Evolutionary conservation across 768 basidiomycete species (phyloP).

Genomic region (Steccherinum ochraceum): DNA sequence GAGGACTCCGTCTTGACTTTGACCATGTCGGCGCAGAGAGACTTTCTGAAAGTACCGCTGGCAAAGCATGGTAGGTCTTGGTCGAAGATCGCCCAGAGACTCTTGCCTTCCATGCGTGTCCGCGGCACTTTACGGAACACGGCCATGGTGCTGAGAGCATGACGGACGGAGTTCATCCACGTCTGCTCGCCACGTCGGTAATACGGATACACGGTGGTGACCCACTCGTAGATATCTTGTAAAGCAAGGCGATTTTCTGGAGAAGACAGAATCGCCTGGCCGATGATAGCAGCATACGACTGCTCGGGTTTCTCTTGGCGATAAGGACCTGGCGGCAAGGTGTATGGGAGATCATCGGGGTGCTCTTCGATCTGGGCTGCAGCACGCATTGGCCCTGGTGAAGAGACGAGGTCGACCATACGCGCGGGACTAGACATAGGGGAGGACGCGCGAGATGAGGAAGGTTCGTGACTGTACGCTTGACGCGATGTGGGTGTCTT

Average conservation of each 20-base stretch:
- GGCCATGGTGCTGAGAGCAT: constrained; percentile 88
- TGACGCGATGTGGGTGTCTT: constrained; percentile 15
- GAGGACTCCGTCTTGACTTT: constrained; percentile 26
- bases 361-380: constrained; percentile 47
- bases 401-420: constrained; percentile 73
- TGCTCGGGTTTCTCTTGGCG: constrained; percentile 73
- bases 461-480: constrained; percentile 43
- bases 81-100: constrained; percentile 83
- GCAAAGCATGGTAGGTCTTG: constrained; percentile 79
- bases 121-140: constrained; percentile 84
- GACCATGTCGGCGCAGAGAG: constrained; percentile 35
- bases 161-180: constrained; percentile 99
- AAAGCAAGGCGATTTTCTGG: constrained; percentile 79
- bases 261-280: constrained; percentile 88
- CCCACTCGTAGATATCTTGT: constrained; percentile 95
- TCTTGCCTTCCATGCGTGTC: constrained; percentile 72
- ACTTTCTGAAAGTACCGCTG: constrained; percentile 76
- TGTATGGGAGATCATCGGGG: constrained; percentile 64
- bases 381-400: constrained; percentile 71
- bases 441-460: constrained; percentile 55
- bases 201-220: constrained; percentile 88
- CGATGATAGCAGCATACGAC: constrained; percentile 94
- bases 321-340: constrained; percentile 81
- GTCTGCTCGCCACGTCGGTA: constrained; percentile 91
- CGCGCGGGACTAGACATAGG: constrained; percentile 59